Evolutionary conservation across 1,284 basidiomycete species (phyloP), one percentile per base, ranked within the genome.

Genomic region (Agroathelia rolfsii): DNA sequence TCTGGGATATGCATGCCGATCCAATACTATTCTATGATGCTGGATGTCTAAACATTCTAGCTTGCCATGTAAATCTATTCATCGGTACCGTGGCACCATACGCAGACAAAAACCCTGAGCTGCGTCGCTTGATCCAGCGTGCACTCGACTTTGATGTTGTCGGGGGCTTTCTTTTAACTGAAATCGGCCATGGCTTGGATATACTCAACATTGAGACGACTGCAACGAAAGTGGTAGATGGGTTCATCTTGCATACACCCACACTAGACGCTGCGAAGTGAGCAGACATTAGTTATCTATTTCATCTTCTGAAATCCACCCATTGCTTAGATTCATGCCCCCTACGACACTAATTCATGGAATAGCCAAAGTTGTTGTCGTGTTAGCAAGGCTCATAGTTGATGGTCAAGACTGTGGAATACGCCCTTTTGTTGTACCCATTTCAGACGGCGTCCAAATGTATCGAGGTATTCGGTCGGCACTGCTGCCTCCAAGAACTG

Each of bases 121-220:
- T 71, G 10, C 55, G 53, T 29, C 58, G 61, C 4, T 45, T 71
- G 1, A 54, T 70, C 5, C 53, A 69, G 30, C 50, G 58, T 20
- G 50, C 70, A 15, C 47, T 71, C 24, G 56, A 59, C 10, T 65
- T 71, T 24, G 64, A 71, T 19, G 62, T 60, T 10, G 61, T 67
- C 24, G 66, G 68, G 2, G 53, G 69, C 24, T 71, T 62, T 41
- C 55, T 71, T 25, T 51, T 75, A 24, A 68, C 68, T 0, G 71
- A 75, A 51, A 56, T 67, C 6, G 72, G 70, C 5, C 72, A 75
- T 35, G 72, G 71, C 8, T 47, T 74, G n/a, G 72, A 75, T 34
- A 61, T 68, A 3, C 64, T 68, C 43, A 70, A 74, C 44, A 58
- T 72, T 14, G 72, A 75, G 44, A 75, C 72, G 3, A 75, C 69